Evolutionary conservation across 768 basidiomycete species (phyloP), one percentile per base, ranked within the genome.

Genomic region (Lentinula raphanica): DNA sequence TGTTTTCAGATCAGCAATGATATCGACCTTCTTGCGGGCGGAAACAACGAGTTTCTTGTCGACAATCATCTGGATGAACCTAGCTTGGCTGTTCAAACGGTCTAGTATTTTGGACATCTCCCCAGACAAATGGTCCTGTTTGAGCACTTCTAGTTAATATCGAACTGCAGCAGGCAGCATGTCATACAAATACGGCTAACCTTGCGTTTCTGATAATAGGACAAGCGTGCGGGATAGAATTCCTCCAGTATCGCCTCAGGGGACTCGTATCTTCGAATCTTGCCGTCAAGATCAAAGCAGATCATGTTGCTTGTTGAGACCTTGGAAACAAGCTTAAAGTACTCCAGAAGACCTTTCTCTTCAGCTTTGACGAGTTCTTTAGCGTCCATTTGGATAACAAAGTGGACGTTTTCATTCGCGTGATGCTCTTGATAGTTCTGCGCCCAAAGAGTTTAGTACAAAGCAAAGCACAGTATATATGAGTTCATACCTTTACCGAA

Each of bases 351-450:
- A 3, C 96, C 96, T 67, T 97, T 92, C 60, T 83, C 80, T 68
- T 96, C 93, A 2, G 94, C 94, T 70, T 90, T 90, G 63, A 90
- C 81, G 62, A 97, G 81, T 59, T 88, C 87, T 62, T 88, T 88
- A 46, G 87, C 83, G 2, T 76, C 74, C 87, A 98, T 89, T 25
- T 81, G 85, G 28, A 99, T 69, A 29, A 90, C 76, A 66, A 98
- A 98, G 70, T 95, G 92, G 12, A 99, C 86, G 56, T 93, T 89
- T 62, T 86, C 79, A 60, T 94, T 96, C 66, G 94, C 94, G 65
- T 97, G 94, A 67, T 98, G 88, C 68, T 98, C 97, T 72, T 92
- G 93, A 75, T 94, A 99, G 68, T 98, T 95, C 96, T 98, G 58
- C 39, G 17, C 8, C 27, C 31, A 58, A 8, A 57, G 38, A n/a